Evolutionary conservation across 345 rosid species (phyloP).

Genomic region (Garcia nutans): DNA sequence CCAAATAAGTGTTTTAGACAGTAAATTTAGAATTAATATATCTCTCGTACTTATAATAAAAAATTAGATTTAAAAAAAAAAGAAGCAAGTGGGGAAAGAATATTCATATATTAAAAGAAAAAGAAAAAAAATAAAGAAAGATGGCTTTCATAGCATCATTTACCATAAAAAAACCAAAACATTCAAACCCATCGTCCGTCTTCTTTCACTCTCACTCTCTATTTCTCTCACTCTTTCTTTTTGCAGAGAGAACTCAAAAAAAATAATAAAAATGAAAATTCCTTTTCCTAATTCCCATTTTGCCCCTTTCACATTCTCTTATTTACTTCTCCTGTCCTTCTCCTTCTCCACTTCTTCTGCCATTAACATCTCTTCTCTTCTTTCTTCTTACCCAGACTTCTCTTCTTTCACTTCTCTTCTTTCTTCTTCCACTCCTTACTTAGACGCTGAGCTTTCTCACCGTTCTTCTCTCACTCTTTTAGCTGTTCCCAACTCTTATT

Average conservation of each 20-base stretch:
- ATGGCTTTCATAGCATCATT: constrained; percentile 3
- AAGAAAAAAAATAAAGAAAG: background rate
- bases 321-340: constrained; percentile 43
- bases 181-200: constrained; percentile 9
- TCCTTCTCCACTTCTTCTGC: constrained; percentile 21
- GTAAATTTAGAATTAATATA: no score
- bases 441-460: constrained; percentile 53
- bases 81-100: background rate
- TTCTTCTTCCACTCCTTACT: constrained; percentile 45
- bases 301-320: constrained; percentile 42
- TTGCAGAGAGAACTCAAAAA: constrained; percentile 2
- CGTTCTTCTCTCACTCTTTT: constrained; percentile 74
- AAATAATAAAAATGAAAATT: background rate
- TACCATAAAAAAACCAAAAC: background rate
- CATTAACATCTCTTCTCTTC: constrained; percentile 60
- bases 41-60: no score
- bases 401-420: constrained; percentile 54
- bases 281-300: constrained; percentile 36
- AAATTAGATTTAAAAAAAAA: background rate
- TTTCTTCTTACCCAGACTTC: constrained; percentile 60
- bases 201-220: background rate
- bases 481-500: constrained; percentile 70
- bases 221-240: background rate
- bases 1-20: no score
- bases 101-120: background rate